Evolutionary conservation across 2,329 filamentous ascomycete genomes (phyloP), one percentile per base, ranked within the genome.

Genomic region (Botrytis squamosa): DNA sequence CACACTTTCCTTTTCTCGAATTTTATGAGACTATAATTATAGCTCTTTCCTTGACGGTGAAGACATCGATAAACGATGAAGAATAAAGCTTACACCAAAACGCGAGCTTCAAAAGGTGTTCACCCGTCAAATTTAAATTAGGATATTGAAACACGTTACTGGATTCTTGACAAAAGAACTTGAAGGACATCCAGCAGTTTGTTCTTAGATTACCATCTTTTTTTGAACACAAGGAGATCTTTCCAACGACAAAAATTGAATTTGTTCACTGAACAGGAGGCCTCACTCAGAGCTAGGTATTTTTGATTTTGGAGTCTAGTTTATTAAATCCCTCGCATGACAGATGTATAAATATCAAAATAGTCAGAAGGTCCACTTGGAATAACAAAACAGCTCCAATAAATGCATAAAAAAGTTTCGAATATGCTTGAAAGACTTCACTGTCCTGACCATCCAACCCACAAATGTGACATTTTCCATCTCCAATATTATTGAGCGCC

Each of bases 201-300:
- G 1, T 49, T 22, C 22, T 8, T 49, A 49, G 20, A 10, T 22
- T 8, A 22, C 8, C 7, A 49, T 22, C 6, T 22, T 22, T 9
- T 20, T 22, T 49, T 9, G 29, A 8, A 22, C 12, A n/a, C 14
- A n/a, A 55, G 12, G 12, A n/a, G 6, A 55, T 55, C 5, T 29
- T 29, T 55, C 12, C 1, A 57, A 29, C 14, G 7, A 33, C 3
- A 33, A 4, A 18, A 1, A 1, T 57, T 9, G 14, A 18, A 29
- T 33, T 9, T 0, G 1, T 57, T 18, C n/a, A 18, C 52, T 29
- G 14, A 18, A 57, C 7, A 33, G 7, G 1, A 33, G 3, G n/a
- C 0, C n/a, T 29, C n/a, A 18, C 16, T 18, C n/a, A 18, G n/a
- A 18, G 7, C 3, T 4, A 29, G 12, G n/a, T 16, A 18, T 29